Percentiles rank a stretch among this genome's conserved stretches.
These are phyloP conservation scores for Xerophyta viscosa DNA, from an alignment of 106 monocot genomes.

Conservation along the genomic window DNA sequence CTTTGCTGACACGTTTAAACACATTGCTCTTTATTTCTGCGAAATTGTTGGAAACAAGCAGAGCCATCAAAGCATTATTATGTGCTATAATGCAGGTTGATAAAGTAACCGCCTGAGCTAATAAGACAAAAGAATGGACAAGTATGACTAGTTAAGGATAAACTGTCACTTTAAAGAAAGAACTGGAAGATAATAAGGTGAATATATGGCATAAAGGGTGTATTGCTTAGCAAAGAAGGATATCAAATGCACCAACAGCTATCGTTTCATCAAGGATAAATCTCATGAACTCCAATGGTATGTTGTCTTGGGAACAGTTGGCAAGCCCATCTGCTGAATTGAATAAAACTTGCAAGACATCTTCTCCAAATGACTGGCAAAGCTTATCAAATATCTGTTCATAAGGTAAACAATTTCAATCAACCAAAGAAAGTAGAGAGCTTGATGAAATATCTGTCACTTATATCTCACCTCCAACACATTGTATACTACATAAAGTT, in stretches of 20 bases:
- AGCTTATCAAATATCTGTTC: constrained; percentile 91
- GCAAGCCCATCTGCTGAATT: constrained; percentile 89
- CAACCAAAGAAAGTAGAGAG: too few species aligned
- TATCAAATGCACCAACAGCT: constrained; percentile 82
- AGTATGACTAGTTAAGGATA: constrained; percentile 72
- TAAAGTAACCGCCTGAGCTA: constrained; percentile 93
- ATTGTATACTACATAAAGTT: constrained; percentile 96
- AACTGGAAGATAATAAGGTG: background rate
- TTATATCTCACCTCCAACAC: constrained; percentile 74
- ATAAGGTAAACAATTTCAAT: constrained; percentile 2
- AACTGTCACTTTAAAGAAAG: background rate
- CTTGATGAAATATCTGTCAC: too few species aligned
- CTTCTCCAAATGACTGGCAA: constrained; percentile 93
- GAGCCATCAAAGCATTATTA: constrained; percentile 86
- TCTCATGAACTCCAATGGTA: constrained; percentile 50
- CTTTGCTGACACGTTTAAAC: constrained; percentile 95
- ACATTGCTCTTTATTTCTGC: constrained; percentile 96
- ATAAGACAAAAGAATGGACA: constrained; percentile 89
- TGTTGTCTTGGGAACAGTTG: constrained; percentile 47
- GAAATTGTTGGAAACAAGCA: constrained; percentile 91
- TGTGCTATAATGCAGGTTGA: constrained; percentile 94
- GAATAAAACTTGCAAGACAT: constrained; percentile 94
- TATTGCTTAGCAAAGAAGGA: constrained; percentile 39
- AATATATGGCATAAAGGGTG: background rate
- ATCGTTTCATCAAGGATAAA: constrained; percentile 71